Evolutionary conservation across 805 yeast species (phyloP), one percentile per base, ranked within the genome.

Genomic region (Ogataea sp.): DNA sequence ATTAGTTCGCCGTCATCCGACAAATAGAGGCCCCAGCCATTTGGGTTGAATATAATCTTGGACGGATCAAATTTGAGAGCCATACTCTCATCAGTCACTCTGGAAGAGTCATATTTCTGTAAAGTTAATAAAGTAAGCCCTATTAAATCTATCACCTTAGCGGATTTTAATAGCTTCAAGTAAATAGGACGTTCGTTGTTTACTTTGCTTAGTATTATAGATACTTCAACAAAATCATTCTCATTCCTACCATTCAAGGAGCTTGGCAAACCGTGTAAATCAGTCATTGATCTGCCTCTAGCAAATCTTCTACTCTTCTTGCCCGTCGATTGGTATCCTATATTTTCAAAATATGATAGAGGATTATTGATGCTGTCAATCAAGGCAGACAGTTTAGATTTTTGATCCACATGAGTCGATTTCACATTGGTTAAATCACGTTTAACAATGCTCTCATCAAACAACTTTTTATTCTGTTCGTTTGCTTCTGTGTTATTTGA

Each of bases 1-100:
- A 86, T 88, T 29, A 84, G 80, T 37, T 94, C 96, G 7, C 90
- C 90, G 55, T 89, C 97, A 37, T 90, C 97, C 1, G 83, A 88
- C 18, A 90, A 67, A 41, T 83, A 83, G 26, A 90, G 53, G 39
- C 80, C 70, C 93, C 95, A 87, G 43, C 61, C 58, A 50, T 83
- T 81, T 0, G 89, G 83, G 43, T 82, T 75, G 37, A 58, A 50
- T 43, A 28, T 49, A 53, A 16, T 47, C 14, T 15, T 11, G 3
- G 34, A 13, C 14, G 6, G 16, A 13, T 34, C 33, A 14, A 28
- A 8, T 20, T 33, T 20, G 15, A 17, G 9, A 6, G 27, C 17
- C 4, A 32, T 27, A 7, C 11, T 31, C 14, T 32, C 38, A 3
- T 43, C 45, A 29, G 50, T 56, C n/a, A n/a, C n/a, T n/a, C n/a